Evolutionary conservation across 1,284 basidiomycete species (phyloP), one percentile per base, ranked within the genome.

Genomic region (Cutaneotrichosporon cutaneum): DNA sequence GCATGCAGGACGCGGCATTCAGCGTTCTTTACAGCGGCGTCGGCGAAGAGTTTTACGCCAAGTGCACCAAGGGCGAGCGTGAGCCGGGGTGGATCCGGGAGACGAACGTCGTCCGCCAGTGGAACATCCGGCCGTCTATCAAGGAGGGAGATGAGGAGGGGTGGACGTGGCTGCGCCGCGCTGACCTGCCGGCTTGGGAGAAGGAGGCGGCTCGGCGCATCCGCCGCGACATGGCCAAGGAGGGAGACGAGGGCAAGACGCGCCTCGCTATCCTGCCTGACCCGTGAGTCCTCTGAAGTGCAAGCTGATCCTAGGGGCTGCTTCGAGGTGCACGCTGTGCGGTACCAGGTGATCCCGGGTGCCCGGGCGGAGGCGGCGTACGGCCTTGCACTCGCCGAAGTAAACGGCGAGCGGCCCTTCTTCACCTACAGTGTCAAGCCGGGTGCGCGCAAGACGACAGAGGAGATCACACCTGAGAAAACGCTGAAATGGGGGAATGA

Each of bases 1-100:
- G 44, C 13, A 32, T 52, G 16, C 44, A 42, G 26, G 47, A 65
- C 42, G 60, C 67, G 0, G 58, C 63, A 10, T 70, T 66, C n/a
- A 69, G 67, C 11, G 68, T 75, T 8, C 68, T 77, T 13, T 74
- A 67, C 65, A 71, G 69, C 9, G 75, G 70, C 35, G 68, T 75
- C 36, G 75, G 75, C 0, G 61, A 62, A 11, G 60, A 53, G 2
- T 75, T 73, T 61, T 77, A 77, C 54, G 52, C 64, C 16, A 62
- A 61, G 33, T 70, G 69, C 36, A 67, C 59, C 16, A 59, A 60
- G 48, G 64, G 64, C 14, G 13, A 10, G 18, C 7, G 39, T 4
- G 54, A 54, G 35, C 60, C 54, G 1, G 63, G 60, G 10, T 65
- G 63, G 63, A 54, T 58, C 16, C 47, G 45, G 13, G 30, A 55